Evolutionary conservation across 2,329 filamentous ascomycete species (phyloP), one percentile per base, ranked within the genome.

Genomic region (Coccinonectria pachysandricola): DNA sequence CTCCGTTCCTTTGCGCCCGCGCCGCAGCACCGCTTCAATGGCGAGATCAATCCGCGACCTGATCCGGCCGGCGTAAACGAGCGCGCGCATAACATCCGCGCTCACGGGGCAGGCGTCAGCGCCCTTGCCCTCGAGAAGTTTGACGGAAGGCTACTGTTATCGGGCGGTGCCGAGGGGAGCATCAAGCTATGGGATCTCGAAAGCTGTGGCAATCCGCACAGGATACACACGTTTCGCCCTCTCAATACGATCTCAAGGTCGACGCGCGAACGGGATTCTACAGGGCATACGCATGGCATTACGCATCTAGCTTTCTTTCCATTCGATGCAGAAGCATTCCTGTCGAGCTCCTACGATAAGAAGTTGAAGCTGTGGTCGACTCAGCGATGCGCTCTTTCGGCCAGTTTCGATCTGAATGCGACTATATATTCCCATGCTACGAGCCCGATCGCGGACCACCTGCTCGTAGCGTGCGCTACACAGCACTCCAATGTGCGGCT

Each of bases 121-220:
- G 74, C 79, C 19, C 60, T 95, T 20, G 75, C 80, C 0, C 68
- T 94, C 19, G 87, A 95, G 46, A 73, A 75, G 25, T 85, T 91
- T 46, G 82, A 91, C 36, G 84, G 82, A 3, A 49, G 51, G 43
- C 80, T 82, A 39, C 66, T 95, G 36, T 56, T 94, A 2, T 93
- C 87, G 1, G 88, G 84, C 4, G 86, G 87, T 15, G 79, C 83
- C 4, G 85, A 94, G 48, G 83, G 81, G 7, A 81, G 80, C 1
- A 74, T 95, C 46, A 81, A 77, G 40, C 59, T 95, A 23, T 95
- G 87, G 87, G 79, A 95, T 54, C 68, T 95, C 6, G 81, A 93
- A 45, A 59, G 68, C 25, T 60, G 63, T 40, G 50, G 49, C 8
- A 62, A 62, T 34, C 53, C 60, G 5, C 59, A 56, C 36, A 51